These are phyloP conservation scores for Metschnikowia cerradonensis DNA, from an alignment of 805 yeast genomes.

Conservation along the genomic window DNA sequence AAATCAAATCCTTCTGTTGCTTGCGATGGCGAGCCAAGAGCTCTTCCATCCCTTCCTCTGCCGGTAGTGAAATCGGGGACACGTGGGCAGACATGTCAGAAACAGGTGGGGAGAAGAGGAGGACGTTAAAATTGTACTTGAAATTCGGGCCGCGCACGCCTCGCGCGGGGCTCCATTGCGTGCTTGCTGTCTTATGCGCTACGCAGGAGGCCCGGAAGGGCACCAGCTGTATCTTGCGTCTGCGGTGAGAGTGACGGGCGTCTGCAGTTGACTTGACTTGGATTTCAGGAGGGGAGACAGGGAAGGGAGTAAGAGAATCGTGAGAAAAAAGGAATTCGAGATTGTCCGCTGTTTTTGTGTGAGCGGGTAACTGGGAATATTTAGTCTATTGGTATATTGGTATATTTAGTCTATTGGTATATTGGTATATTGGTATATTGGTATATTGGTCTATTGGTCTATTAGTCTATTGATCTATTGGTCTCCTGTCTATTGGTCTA, in stretches of 20 bases:
- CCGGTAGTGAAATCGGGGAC: not conserved
- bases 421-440: not conserved
- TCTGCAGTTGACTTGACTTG: not conserved
- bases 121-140: not conserved
- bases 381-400: not conserved
- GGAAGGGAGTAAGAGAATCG: not conserved
- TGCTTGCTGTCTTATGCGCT: not conserved
- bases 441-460: no score
- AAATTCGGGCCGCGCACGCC: conserved; percentile 3
- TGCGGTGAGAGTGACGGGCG: not conserved
- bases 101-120: not conserved
- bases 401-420: not conserved
- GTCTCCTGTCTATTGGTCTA: no score
- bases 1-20: conserved; percentile 63
- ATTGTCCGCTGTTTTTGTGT: not conserved
- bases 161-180: not conserved
- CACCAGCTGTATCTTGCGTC: not conserved
- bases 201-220: not conserved
- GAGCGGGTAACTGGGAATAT: not conserved
- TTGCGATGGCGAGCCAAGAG: conserved; percentile 60
- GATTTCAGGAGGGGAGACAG: no score
- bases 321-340: not conserved
- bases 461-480: not conserved
- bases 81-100: not conserved
- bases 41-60: conserved; percentile 33